Percentiles rank a stretch among this genome's conserved stretches.
These are phyloP conservation scores for Durio zibethinus DNA, from an alignment of 345 rosid species.

Conservation along the genomic window DNA sequence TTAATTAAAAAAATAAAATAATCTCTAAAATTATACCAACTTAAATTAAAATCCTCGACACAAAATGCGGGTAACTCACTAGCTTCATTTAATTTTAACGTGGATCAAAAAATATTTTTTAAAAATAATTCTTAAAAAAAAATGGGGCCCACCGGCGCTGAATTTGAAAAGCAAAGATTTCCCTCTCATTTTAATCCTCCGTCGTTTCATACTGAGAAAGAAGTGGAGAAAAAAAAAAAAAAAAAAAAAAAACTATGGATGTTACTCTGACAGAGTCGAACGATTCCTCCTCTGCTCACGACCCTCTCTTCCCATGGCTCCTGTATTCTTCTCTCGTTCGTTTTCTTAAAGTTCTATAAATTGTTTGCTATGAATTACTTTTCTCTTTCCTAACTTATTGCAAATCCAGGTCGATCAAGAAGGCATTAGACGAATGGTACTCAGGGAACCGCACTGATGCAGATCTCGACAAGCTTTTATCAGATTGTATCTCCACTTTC, in stretches of 20 bases:
- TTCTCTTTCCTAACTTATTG: background rate
- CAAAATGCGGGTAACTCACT: too few species aligned
- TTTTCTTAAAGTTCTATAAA: background rate
- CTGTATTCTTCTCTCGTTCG: slow-evolving; percentile 18
- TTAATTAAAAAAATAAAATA: too few species aligned
- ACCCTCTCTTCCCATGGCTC: slow-evolving; percentile 67
- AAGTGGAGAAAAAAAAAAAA: background rate
- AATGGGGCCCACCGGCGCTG: too few species aligned
- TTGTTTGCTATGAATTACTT: background rate
- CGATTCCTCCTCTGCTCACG: slow-evolving; percentile 27
- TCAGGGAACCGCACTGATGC: slow-evolving; percentile 28
- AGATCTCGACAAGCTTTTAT: slow-evolving; percentile 47
- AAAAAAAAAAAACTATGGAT: background rate
- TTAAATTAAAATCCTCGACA: too few species aligned
- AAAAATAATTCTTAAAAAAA: too few species aligned
- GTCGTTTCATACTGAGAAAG: background rate
- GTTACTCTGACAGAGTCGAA: background rate
- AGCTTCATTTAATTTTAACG: too few species aligned
- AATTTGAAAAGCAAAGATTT: slow-evolving; percentile 2
- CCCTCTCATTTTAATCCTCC: background rate
- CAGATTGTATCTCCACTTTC: slow-evolving; percentile 50
- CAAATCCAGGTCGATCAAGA: slow-evolving; percentile 49
- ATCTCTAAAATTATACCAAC: too few species aligned
- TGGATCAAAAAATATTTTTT: too few species aligned
- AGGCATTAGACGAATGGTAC: slow-evolving; percentile 37